Base-by-base conservation (phyloP, 192 early-diverging fungal species). In the Entomortierella lignicola region DNA sequence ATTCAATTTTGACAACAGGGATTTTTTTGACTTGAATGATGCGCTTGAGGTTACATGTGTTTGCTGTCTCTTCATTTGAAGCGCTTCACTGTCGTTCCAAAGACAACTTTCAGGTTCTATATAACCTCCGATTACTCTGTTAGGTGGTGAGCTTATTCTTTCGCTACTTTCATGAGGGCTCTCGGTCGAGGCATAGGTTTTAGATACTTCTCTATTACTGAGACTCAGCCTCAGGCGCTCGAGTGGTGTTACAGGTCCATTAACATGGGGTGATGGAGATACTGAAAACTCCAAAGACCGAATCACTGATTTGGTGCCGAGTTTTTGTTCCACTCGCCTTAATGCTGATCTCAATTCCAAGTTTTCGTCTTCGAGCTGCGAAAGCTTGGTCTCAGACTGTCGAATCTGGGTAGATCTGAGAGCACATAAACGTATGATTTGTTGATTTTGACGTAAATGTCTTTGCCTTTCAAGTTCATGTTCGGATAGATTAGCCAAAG, bases 341-440 rank as follows among this genome's bases (percentile, higher is more conserved):
- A 72, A 47, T 8, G 43, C 56, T 4, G 29, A 5, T n/a, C 37
- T 63, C 1, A 72, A 34, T 4, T 50, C 55, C 1, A 72, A 27
- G 29, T 72, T 72, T 17, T 72, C 71, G 12, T 30, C 50, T 26
- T 72, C 71, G 4, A 72, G 56, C 37, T 64, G 61, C 3, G 37
- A 64, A 13, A 65, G 61, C 30, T 58, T 72, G 15, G 31, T 25
- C 34, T 72, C 61, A 12, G 31, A 42, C 26, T 72, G 62, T 4
- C 71, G 61, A 10, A 64, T 63, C 44, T 72, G 71, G 27, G 58
- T 53, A 15, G 71, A 64, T 41, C 59, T 72, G 25, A 65, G 55
- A 50, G 71, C 50, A 37, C 71, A 72, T 12, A 60, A 23, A 20
- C 71, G 71, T 26, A 64, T 65, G 32, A 72, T 72, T 20, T 64